phyloP scores from a whole-genome alignment of 179 eudicot genomes.

The Pouteria campechiana region DNA sequence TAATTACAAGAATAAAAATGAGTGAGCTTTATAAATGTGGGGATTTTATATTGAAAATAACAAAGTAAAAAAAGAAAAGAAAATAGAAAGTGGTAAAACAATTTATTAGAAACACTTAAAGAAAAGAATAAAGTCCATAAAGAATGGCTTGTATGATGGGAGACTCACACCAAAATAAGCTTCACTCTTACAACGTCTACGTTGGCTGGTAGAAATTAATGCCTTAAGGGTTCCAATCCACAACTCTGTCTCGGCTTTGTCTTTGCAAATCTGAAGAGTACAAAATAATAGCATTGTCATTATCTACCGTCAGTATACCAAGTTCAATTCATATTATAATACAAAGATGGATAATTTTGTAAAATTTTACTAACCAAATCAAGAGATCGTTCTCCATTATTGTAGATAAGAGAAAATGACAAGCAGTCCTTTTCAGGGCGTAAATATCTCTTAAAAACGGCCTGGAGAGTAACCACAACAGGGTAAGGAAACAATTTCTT shows the following conservation, averaged over 20 bases:
- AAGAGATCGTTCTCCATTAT: slow-evolving; percentile 87
- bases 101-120: slow-evolving; percentile 2
- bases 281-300: not conserved
- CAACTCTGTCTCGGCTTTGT: slow-evolving; percentile 66
- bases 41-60: slow-evolving; percentile 35
- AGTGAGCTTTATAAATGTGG: too few relatives aligned
- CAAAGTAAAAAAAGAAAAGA: slow-evolving; percentile 3
- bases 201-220: slow-evolving; percentile 34
- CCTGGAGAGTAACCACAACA: too few relatives aligned
- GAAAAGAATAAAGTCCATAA: too few relatives aligned
- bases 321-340: not conserved
- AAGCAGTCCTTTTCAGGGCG: slow-evolving; percentile 92
- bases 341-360: too few relatives aligned
- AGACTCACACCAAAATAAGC: slow-evolving; percentile 51
- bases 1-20: too few relatives aligned
- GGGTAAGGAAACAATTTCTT: too few relatives aligned
- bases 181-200: slow-evolving; percentile 54
- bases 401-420: slow-evolving; percentile 83
- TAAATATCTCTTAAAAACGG: slow-evolving; percentile 69
- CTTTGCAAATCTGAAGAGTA: slow-evolving; percentile 72
- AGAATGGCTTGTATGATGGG: too few relatives aligned
- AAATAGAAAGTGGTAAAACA: too few relatives aligned
- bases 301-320: not conserved
- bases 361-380: slow-evolving; percentile 58
- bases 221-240: slow-evolving; percentile 74